Conservation (phyloP, 1,139 yeast genomes). For the Debaryomyces coudertii region DNA sequence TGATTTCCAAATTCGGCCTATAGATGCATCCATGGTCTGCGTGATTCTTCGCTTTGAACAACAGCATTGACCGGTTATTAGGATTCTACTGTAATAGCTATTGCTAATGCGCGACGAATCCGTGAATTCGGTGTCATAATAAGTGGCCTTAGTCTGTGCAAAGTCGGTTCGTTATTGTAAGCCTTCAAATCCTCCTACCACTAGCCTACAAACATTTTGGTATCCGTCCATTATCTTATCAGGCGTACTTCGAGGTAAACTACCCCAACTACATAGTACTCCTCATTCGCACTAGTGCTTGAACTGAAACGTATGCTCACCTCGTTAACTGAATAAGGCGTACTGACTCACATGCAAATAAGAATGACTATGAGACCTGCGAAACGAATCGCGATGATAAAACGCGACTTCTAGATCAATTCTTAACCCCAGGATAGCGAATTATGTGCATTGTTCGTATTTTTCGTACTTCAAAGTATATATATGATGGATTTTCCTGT, state of each 20-base stretch:
- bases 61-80: background rate
- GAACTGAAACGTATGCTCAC: background rate
- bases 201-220: no score
- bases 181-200: no score
- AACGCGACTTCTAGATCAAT: conserved; percentile 1
- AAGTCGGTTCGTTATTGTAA: no score
- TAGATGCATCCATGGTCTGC: no score
- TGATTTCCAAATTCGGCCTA: no score
- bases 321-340: background rate
- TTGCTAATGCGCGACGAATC: no score
- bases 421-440: background rate
- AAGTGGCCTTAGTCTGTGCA: no score
- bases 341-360: background rate
- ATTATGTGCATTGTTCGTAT: background rate
- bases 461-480: background rate
- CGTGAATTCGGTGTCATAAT: no score
- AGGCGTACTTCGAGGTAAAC: background rate
- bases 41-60: background rate
- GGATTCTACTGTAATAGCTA: no score
- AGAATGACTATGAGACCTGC: background rate
- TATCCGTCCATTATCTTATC: no score
- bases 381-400: background rate
- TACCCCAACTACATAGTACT: background rate
- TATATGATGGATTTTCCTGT: background rate
- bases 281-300: background rate